A percentile compares a stretch with the other conserved stretches of the same genome.
Conservation (phyloP, 768 basidiomycete species). For the Mycena rebaudengoi region DNA sequence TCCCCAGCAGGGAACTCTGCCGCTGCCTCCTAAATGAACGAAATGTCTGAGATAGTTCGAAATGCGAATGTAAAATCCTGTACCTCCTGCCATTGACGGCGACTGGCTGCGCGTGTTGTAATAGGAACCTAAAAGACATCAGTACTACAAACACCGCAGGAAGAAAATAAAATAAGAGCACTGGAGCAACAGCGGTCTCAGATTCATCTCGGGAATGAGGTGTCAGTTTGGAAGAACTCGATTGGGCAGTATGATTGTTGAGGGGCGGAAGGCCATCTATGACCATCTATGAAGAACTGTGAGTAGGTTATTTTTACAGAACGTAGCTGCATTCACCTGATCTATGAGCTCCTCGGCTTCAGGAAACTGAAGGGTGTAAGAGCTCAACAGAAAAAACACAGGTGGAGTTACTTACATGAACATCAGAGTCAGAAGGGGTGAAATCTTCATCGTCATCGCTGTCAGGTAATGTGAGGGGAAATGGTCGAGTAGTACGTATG, state of each 20-base stretch:
- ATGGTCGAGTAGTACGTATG: not conserved
- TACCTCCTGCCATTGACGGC: slow-evolving; percentile 3
- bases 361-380: not conserved
- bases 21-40: too few species aligned
- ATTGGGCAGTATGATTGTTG: not conserved
- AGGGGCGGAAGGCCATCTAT: not conserved
- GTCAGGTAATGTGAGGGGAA: not conserved
- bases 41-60: too few species aligned
- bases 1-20: too few species aligned
- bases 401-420: not conserved
- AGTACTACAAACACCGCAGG: not conserved
- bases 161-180: not conserved
- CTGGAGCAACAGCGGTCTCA: not conserved
- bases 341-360: not conserved
- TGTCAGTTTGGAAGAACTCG: too few species aligned
- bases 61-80: not conserved
- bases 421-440: not conserved
- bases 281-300: not conserved
- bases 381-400: not conserved
- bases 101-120: not conserved
- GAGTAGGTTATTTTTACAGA: too few species aligned
- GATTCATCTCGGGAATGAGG: not conserved
- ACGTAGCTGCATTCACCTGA: not conserved
- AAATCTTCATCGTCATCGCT: not conserved
- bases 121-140: not conserved